Percentiles rank a stretch among this genome's conserved stretches.
These are phyloP conservation scores for Musa acuminata DNA, from an alignment of 176 grass and related monocot species.

Conservation along the genomic window DNA sequence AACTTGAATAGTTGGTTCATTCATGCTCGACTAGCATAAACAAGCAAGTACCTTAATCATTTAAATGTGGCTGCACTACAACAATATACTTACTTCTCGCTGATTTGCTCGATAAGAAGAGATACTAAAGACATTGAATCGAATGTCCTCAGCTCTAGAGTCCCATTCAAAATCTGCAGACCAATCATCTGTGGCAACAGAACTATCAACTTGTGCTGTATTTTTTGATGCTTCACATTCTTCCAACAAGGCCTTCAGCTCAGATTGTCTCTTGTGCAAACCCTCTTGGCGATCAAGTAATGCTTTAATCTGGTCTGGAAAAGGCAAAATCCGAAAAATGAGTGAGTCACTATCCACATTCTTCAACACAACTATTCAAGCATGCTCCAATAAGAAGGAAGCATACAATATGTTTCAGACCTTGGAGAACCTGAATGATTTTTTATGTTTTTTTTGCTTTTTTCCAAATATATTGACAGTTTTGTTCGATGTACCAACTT, in stretches of 20 bases:
- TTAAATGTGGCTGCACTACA: neutral
- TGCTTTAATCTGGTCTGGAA: constrained; percentile 49
- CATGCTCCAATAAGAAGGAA: neutral
- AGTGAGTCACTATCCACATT: neutral
- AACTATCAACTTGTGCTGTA: constrained; percentile 16
- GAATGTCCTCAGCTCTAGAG: constrained; percentile 46
- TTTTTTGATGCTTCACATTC: constrained; percentile 37
- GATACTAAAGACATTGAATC: constrained; percentile 87
- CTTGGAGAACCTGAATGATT: too few species aligned
- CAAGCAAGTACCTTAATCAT: neutral
- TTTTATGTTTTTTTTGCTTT: too few species aligned
- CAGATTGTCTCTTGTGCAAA: constrained; percentile 49
- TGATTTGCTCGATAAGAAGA: constrained; percentile 76
- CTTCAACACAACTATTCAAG: neutral
- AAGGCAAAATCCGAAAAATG: constrained; percentile 8
- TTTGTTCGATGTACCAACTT: too few species aligned
- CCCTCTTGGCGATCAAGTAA: constrained; percentile 76
- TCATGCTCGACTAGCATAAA: neutral
- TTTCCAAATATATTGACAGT: too few species aligned
- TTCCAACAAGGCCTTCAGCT: constrained; percentile 58
- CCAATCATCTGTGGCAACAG: constrained; percentile 45
- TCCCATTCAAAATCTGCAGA: constrained; percentile 74
- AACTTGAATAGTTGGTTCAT: neutral
- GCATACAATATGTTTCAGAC: too few species aligned
- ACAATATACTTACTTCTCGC: constrained; percentile 52